Evolutionary conservation across 2,329 filamentous ascomycete genomes (phyloP).

Genomic region (Cladosporium colombiae): DNA sequence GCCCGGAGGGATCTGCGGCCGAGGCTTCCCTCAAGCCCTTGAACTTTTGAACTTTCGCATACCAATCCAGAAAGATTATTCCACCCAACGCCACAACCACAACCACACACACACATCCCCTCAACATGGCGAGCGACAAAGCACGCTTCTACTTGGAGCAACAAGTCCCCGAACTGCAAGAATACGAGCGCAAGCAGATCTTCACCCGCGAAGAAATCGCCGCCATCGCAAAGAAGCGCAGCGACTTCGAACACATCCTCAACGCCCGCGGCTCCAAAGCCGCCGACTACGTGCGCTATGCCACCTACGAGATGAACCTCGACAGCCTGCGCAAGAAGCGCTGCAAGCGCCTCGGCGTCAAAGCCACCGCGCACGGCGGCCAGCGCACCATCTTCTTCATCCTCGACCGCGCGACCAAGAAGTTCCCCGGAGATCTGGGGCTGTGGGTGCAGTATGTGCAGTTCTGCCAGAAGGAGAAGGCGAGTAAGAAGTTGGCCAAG

Average conservation of each 20-base stretch:
- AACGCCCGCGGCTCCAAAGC: conserved; percentile 77
- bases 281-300: conserved; percentile 81
- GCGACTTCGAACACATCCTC: conserved; percentile 88
- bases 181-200: conserved; percentile 88
- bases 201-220: conserved; percentile 90
- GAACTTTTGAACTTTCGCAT: conserved; percentile 14
- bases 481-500: conserved; percentile 60
- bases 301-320: conserved; percentile 66
- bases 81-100: not conserved
- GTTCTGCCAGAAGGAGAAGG: conserved; percentile 69
- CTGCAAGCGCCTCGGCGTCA: conserved; percentile 76
- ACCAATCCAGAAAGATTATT: not conserved
- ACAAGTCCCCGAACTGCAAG: conserved; percentile 85
- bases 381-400: conserved; percentile 86
- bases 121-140: conserved; percentile 71
- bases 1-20: conserved; percentile 1
- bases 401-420: conserved; percentile 80
- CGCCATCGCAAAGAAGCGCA: conserved; percentile 84
- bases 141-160: conserved; percentile 94
- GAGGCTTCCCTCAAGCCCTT: conserved; percentile 9
- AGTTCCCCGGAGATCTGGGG: conserved; percentile 76
- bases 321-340: conserved; percentile 80
- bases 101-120: not conserved
- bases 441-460: conserved; percentile 91
- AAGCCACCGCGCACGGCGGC: conserved; percentile 65